Evolutionary conservation across 805 yeast genomes (phyloP), one percentile per base, ranked within the genome.

Genomic region (Yamadazyma takamatsuzukensis): DNA sequence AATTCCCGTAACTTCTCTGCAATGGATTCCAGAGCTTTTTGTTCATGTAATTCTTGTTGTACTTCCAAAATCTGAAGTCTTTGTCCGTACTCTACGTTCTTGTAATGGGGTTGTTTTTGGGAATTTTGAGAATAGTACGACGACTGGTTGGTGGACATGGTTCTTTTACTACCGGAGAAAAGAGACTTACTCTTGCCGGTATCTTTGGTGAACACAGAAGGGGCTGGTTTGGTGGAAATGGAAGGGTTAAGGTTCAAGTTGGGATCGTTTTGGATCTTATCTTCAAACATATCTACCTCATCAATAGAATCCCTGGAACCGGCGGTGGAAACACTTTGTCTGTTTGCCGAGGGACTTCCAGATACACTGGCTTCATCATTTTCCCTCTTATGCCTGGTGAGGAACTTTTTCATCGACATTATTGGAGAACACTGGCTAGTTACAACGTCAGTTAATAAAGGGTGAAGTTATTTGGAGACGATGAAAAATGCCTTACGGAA

Each of bases 1-100:
- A 83, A 50, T 4, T 55, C 51, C 18, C 56, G 62, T 21, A 81
- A 53, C 34, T 71, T 72, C 25, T 62, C 68, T 3, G 44, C 32
- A 4, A 64, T 44, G 2, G 41, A 27, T 13, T 50, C 56, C n/a
- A 41, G 33, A 18, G 46, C 32, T 19, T 27, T 26, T 14, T 40
- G 42, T 25, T 53, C 59, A 10, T 34, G 32, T 3, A 40, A n/a
- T 19, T 59, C 66, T 30, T 60, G 66, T 1, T 56, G 51, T 5
- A 58, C 52, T 21, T 57, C 66, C 24, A 65, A 44, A 26, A 63
- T 59, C 32, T 63, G 69, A 32, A 65, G 51, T 8, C 64, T 54
- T 38, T 62, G 70, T 18, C 65, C 62, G 33, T 40, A 50, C 27
- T 62, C 55, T 25, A 44, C 31, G 18, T 32, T 26, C 5, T 29